A percentile compares a stretch with the other conserved stretches of the same genome.
These are phyloP conservation scores for Corchorus capsularis DNA, from an alignment of 345 rosid species.

Conservation along the genomic window DNA sequence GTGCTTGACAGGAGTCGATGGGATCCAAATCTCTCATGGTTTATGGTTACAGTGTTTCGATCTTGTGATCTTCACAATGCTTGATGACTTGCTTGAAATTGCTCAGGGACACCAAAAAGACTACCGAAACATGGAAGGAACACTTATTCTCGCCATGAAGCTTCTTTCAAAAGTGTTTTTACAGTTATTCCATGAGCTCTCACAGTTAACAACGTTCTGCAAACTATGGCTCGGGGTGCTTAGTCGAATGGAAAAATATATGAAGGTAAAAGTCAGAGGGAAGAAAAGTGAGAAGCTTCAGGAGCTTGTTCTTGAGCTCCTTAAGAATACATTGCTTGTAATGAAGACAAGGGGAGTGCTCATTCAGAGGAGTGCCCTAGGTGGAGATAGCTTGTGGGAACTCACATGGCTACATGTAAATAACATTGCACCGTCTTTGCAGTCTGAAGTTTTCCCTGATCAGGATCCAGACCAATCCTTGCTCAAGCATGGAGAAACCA, in stretches of 20 bases:
- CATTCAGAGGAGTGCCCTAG: slow-evolving; percentile 78
- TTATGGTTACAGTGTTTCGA: slow-evolving; percentile 92
- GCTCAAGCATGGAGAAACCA: slow-evolving; percentile 27
- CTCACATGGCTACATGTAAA: slow-evolving; percentile 94
- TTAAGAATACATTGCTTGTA: slow-evolving; percentile 74
- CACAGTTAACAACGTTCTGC: slow-evolving; percentile 81
- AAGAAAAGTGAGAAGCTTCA: slow-evolving; percentile 95
- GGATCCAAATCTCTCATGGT: slow-evolving; percentile 62
- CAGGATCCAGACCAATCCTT: slow-evolving; percentile 47
- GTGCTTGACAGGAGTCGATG: slow-evolving; percentile 84
- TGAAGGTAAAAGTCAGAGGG: slow-evolving; percentile 83
- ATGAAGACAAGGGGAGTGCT: slow-evolving; percentile 90
- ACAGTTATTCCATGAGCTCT: slow-evolving; percentile 68
- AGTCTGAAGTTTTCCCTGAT: slow-evolving; percentile 85
- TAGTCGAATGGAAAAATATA: slow-evolving; percentile 88
- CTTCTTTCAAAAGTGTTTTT: slow-evolving; percentile 79
- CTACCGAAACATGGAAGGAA: slow-evolving; percentile 93
- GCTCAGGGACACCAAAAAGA: slow-evolving; percentile 92
- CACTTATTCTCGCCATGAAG: slow-evolving; percentile 74
- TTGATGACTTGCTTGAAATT: slow-evolving; percentile 93
- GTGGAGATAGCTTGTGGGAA: slow-evolving; percentile 99
- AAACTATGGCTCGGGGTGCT: slow-evolving; percentile 94
- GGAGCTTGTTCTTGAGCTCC: slow-evolving; percentile 82
- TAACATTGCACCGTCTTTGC: slow-evolving; percentile 75
- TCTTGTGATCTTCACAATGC: slow-evolving; percentile 81